Percentiles rank a stretch among this genome's conserved stretches.
Conservation (phyloP, 768 basidiomycete genomes). For the Hypholoma fasciculare region DNA sequence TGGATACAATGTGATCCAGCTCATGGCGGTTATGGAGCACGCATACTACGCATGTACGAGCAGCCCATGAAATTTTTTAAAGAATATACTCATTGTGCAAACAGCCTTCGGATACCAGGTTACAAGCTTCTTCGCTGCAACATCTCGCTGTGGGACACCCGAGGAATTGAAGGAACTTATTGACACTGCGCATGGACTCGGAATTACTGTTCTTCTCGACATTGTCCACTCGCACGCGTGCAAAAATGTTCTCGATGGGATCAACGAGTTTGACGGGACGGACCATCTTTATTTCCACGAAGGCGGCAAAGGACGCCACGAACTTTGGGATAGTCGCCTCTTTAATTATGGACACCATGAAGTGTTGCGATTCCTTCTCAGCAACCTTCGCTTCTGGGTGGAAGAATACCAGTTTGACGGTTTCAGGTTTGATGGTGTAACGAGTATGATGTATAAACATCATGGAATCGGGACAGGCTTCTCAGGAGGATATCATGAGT, state of each 20-base stretch:
- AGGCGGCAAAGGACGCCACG: constrained; percentile 86
- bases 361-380: constrained; percentile 91
- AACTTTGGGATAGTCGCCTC: constrained; percentile 96
- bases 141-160: constrained; percentile 93
- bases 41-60: constrained; percentile 93
- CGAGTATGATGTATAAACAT: constrained; percentile 99
- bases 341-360: constrained; percentile 98
- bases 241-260: constrained; percentile 94
- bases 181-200: constrained; percentile 93
- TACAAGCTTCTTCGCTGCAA: constrained; percentile 95
- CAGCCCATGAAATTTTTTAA: not conserved
- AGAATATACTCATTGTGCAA: not conserved
- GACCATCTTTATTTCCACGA: constrained; percentile 98
- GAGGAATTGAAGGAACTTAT: constrained; percentile 95
- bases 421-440: constrained; percentile 98
- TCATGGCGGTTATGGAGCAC: constrained; percentile 99
- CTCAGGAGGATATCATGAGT: constrained; percentile 97
- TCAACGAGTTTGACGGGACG: constrained; percentile 96
- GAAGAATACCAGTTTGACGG: constrained; percentile 97
- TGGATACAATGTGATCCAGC: constrained; percentile 96
- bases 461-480: constrained; percentile 98
- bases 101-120: constrained; percentile 98
- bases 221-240: constrained; percentile 98
- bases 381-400: constrained; percentile 93
- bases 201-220: constrained; percentile 90